These are phyloP conservation scores for Ambrosia hybrid DNA, from an alignment of 140 eudicot species.

Conservation along the genomic window DNA sequence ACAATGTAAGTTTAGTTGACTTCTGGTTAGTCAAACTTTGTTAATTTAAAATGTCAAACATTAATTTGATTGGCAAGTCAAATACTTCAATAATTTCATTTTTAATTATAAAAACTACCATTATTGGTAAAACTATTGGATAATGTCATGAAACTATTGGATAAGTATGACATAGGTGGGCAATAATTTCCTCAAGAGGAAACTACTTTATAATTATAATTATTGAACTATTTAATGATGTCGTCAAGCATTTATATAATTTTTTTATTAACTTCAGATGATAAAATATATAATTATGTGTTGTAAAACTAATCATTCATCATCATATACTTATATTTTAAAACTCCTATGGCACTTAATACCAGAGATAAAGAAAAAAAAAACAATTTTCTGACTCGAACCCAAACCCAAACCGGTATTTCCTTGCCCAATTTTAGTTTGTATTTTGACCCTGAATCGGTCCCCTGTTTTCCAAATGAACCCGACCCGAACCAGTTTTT, in stretches of 20 bases:
- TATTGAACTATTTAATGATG: constrained; percentile 9
- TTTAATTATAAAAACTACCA: constrained; percentile 8
- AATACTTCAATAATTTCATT: constrained; percentile 22
- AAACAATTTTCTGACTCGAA: no score
- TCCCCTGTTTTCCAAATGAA: no score
- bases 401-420: no score
- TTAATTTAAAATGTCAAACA: constrained; percentile 15
- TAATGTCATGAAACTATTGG: constrained; percentile 19
- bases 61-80: constrained; percentile 24
- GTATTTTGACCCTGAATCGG: no score
- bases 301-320: not conserved
- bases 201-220: constrained; percentile 22
- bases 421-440: no score
- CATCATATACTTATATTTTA: no score
- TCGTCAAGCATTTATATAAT: constrained; percentile 14
- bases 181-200: constrained; percentile 21
- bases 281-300: not conserved
- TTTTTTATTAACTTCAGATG: not conserved
- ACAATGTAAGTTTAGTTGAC: constrained; percentile 24
- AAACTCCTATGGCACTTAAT: no score
- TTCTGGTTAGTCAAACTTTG: constrained; percentile 11
- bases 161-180: constrained; percentile 25
- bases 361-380: no score
- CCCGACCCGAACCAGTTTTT: no score
- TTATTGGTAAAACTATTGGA: constrained; percentile 25